These are phyloP conservation scores for Cercospora berteroae DNA, from an alignment of 2,329 filamentous ascomycete species.

Conservation along the genomic window DNA sequence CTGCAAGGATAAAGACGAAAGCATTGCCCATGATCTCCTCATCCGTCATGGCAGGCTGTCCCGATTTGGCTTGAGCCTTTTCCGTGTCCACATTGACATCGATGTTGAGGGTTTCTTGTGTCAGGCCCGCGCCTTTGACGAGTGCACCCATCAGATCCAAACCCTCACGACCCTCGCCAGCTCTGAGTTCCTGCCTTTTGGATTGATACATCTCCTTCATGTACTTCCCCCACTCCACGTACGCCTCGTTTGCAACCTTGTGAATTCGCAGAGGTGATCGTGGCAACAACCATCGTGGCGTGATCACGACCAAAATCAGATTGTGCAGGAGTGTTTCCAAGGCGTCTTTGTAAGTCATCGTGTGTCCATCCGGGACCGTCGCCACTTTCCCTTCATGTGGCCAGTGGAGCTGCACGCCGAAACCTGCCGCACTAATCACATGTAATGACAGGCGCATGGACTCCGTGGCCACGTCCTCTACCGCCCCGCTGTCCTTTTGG, in stretches of 20 bases:
- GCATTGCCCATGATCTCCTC: constrained; percentile 71
- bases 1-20: constrained; percentile 63
- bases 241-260: constrained; percentile 54
- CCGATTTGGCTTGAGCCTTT: constrained; percentile 45
- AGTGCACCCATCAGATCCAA: constrained; percentile 58
- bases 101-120: constrained; percentile 40
- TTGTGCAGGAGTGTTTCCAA: constrained; percentile 61
- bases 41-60: constrained; percentile 50
- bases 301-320: constrained; percentile 61
- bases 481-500: constrained; percentile 45
- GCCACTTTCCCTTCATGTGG: constrained; percentile 54
- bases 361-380: constrained; percentile 51
- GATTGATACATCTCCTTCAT: constrained; percentile 66
- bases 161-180: constrained; percentile 40
- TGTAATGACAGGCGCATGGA: constrained; percentile 63
- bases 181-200: constrained; percentile 53
- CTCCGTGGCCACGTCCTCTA: constrained; percentile 60
- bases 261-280: constrained; percentile 53
- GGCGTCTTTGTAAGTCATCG: constrained; percentile 64
- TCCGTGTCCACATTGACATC: constrained; percentile 44
- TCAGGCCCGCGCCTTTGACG: constrained; percentile 48
- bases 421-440: constrained; percentile 68
- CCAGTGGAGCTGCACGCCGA: constrained; percentile 59
- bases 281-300: constrained; percentile 58
- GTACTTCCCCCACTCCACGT: constrained; percentile 65